These are phyloP conservation scores for Gelatoporia subvermispora DNA, from an alignment of 768 basidiomycete genomes.

Conservation along the genomic window DNA sequence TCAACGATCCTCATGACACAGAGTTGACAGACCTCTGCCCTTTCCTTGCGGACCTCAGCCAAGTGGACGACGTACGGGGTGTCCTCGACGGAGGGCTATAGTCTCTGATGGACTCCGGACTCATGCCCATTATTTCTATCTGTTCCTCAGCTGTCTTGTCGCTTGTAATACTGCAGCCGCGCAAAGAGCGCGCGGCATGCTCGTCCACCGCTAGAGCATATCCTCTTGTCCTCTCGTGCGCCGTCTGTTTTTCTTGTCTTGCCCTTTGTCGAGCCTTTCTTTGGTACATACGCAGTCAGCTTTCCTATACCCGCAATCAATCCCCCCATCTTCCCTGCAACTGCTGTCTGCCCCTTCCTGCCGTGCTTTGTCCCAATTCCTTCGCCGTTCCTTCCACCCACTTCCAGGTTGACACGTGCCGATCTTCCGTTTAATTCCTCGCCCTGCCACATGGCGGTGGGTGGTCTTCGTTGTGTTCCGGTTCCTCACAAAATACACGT, in stretches of 20 bases:
- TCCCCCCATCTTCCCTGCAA: no score
- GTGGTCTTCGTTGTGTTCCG: no score
- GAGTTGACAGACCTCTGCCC: slow-evolving; percentile 94
- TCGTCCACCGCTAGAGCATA: neutral
- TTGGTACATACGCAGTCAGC: slow-evolving; percentile 8
- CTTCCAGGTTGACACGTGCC: no score
- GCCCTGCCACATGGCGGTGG: no score
- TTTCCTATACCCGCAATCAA: neutral
- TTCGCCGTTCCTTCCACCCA: no score
- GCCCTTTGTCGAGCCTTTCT: neutral
- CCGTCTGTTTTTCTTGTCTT: neutral
- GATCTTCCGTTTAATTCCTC: no score
- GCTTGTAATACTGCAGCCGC: slow-evolving; percentile 11
- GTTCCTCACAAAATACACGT: no score
- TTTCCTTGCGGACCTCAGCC: slow-evolving; percentile 83
- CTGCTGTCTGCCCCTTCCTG: no score
- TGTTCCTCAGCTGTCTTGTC: slow-evolving; percentile 9
- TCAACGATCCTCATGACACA: slow-evolving; percentile 98
- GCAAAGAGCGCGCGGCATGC: slow-evolving; percentile 7
- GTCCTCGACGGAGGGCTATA: slow-evolving; percentile 26
- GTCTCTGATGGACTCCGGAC: slow-evolving; percentile 7
- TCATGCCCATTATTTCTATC: slow-evolving; percentile 6
- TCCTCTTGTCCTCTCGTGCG: neutral
- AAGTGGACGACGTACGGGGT: slow-evolving; percentile 83
- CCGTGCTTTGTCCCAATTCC: no score